These are phyloP conservation scores for Populus alba DNA, from an alignment of 345 rosid species.

Conservation along the genomic window DNA sequence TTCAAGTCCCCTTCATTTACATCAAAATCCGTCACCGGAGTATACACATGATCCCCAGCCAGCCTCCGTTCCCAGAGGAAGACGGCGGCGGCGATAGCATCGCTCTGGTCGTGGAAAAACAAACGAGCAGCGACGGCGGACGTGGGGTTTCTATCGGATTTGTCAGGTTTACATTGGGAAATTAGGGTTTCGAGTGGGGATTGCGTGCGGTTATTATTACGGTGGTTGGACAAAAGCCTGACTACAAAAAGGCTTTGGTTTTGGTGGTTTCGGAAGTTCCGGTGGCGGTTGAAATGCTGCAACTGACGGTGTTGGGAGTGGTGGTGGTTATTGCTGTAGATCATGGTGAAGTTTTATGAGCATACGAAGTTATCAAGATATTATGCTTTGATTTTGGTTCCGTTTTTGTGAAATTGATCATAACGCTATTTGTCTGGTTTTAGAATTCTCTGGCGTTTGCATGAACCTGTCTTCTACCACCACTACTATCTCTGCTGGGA, in stretches of 20 bases:
- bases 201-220: too few relatives aligned
- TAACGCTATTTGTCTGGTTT: too few relatives aligned
- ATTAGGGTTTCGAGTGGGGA: neutral
- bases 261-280: neutral
- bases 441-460: too few relatives aligned
- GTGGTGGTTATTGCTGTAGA: neutral
- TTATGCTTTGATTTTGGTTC: too few relatives aligned
- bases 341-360: neutral
- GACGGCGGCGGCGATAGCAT: neutral
- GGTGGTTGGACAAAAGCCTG: conserved; percentile 3
- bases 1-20: neutral
- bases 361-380: neutral
- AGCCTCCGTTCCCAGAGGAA: conserved; percentile 15
- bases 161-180: conserved; percentile 4
- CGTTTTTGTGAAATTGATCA: too few relatives aligned
- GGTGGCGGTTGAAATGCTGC: neutral
- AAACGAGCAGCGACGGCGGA: neutral
- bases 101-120: neutral
- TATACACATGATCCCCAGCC: conserved; percentile 12
- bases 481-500: too few relatives aligned
- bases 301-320: neutral
- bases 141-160: neutral
- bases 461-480: too few relatives aligned
- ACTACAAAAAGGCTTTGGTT: neutral
- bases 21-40: conserved; percentile 4